Base-by-base conservation (phyloP, 2,329 filamentous ascomycete species). In the Aureobasidium sp. region DNA sequence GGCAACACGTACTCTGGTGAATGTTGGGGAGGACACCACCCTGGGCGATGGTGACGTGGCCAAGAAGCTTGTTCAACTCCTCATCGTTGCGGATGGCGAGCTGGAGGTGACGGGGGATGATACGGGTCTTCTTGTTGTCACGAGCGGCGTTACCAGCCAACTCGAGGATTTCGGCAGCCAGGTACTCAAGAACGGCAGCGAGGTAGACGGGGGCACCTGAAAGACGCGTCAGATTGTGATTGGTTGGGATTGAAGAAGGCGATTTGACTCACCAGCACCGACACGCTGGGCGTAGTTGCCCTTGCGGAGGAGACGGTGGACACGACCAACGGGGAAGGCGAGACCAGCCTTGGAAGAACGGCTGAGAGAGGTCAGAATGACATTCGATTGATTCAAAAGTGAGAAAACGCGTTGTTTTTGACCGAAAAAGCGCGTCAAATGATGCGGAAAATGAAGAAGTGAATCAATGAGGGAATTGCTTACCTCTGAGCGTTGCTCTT, bases 81-180 rank as follows among this genome's bases (percentile, higher is more conserved):
- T 97, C 91, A 74, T 97, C 91, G 79, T 96, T 96, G 70, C 93
- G 86, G 79, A 98, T 98, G 76, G 93, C 93, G 65, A 98, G 89
- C 80, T 98, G 93, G 42, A 98, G 84, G 76, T 98, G 93, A 75
- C 93, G 90, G 62, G 93, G 93, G 58, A 97, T 98, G 79, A 98
- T 98, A 86, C 93, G 90, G 61, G 91, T 98, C 87, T 97, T 97
- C 88, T 98, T 98, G 85, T 97, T 96, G 79, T 98, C 93, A 66
- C 93, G 91, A 60, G 93, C 93, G 67, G 93, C 93, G 75, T 98
- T 98, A 66, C 93, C 93, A 73, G 93, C 93, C 77, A 98, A 79
- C 78, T 98, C 93, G 69, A 98, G 90, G 66, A 98, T 96, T 80
- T 98, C 93, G 62, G 93, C 93, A 64, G 93, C 91, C 56, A 98